A percentile compares a stretch with the other conserved stretches of the same genome.
Conservation (phyloP, 192 early-diverging fungal species). For the Linnemannia elongata region DNA sequence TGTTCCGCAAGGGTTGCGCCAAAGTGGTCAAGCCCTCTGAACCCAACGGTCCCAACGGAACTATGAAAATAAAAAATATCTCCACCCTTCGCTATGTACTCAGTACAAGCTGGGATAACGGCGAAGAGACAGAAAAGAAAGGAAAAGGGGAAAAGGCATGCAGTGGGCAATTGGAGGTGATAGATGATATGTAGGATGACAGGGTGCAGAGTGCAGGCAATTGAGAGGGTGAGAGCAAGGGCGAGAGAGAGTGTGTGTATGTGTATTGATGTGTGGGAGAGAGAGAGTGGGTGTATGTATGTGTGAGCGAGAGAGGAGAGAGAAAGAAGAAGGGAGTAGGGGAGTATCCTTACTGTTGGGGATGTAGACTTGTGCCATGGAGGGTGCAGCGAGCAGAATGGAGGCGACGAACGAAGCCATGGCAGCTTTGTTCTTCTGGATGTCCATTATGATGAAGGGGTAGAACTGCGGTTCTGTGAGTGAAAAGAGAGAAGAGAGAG, state of each 20-base stretch:
- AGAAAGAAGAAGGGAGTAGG: background rate
- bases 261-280: background rate
- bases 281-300: background rate
- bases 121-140: background rate
- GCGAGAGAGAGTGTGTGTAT: background rate
- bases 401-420: constrained; percentile 51
- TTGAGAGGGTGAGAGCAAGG: background rate
- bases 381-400: constrained; percentile 41
- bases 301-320: background rate
- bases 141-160: background rate
- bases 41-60: background rate
- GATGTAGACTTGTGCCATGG: constrained; percentile 35
- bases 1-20: constrained; percentile 3
- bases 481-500: background rate
- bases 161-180: background rate
- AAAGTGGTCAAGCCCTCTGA: background rate
- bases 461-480: constrained; percentile 8
- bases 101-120: background rate
- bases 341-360: constrained; percentile 23
- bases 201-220: background rate
- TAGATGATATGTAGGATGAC: background rate
- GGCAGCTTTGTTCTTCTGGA: constrained; percentile 51
- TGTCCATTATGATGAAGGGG: constrained; percentile 34
- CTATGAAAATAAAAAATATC: background rate
- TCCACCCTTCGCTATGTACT: background rate